Base-by-base conservation (phyloP, 306 rosid species). In the Medicago ruthenica region DNA sequence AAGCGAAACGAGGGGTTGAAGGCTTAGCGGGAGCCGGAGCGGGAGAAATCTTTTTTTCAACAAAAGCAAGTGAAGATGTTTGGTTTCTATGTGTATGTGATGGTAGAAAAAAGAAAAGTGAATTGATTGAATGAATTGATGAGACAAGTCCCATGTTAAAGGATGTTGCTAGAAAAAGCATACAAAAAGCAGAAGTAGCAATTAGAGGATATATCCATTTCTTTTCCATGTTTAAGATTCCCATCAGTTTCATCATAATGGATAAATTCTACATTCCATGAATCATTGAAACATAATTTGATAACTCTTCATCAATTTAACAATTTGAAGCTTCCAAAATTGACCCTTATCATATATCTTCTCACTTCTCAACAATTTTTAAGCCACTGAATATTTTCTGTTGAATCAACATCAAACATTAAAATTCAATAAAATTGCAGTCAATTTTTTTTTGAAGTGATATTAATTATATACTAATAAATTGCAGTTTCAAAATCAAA, bases 141-240 rank as follows among this genome's bases (percentile, higher is more conserved):
- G 96, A 89, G 62, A 88, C 83, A 41, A 89, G 88, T 6, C 91
- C 91, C 76, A 84, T 67, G 87, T 90, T 92, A 82, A 88, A 90
- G 89, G 92, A 73, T 74, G 96, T 79, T 34, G 83, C 97, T 21
- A 95, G 81, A 60, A 92, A 86, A 76, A 85, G 75, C 82, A 90
- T 76, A 83, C 93, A 88, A 5, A 86, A 17, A 36, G 87, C 80
- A 78, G 93, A 92, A 70, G 79, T 80, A 48, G 88, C 78, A 44
- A 84, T 50, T 68, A 92, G 86, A 76, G 97, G 96, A 75, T 85
- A 85, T 21, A 95, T 6, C 99, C 97, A 92, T 85, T 89, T 92
- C 86, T 88, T 92, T 86, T 92, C 97, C 73, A 90, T 73, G 86
- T 82, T 81, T 53, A 89, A 20, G 76, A 75, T 64, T 47, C 93